Conservation (phyloP, 2,329 filamentous ascomycete genomes). For the Keithomyces neogunnii region DNA sequence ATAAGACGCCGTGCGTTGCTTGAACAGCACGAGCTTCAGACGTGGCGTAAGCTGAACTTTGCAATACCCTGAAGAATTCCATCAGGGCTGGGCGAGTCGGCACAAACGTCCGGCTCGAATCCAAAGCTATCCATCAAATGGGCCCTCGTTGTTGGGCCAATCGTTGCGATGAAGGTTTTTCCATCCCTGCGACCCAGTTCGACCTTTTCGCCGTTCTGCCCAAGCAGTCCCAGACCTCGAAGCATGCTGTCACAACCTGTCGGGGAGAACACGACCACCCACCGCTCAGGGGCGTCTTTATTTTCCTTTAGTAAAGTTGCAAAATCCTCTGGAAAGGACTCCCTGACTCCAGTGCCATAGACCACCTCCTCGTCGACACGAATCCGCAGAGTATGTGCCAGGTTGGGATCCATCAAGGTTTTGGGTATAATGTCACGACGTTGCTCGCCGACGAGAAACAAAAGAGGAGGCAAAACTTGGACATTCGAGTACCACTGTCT, state of each 20-base stretch:
- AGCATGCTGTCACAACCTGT: constrained; percentile 56
- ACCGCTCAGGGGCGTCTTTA: constrained; percentile 36
- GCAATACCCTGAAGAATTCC: constrained; percentile 65
- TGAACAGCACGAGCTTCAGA: background rate
- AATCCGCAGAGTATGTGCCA: constrained; percentile 46
- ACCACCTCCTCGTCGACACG: constrained; percentile 71
- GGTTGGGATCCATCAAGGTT: constrained; percentile 53
- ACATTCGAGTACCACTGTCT: constrained; percentile 37
- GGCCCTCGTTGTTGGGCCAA: constrained; percentile 85
- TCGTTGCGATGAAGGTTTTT: constrained; percentile 67
- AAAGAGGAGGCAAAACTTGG: constrained; percentile 49
- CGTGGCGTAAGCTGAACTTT: background rate
- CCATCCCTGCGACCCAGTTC: constrained; percentile 20
- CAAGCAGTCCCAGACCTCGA: constrained; percentile 41
- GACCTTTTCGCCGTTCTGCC: constrained; percentile 34
- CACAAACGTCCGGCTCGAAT: constrained; percentile 70
- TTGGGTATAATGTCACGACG: constrained; percentile 83
- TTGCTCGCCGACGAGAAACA: constrained; percentile 89
- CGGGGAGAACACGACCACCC: constrained; percentile 70
- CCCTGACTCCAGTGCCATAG: constrained; percentile 80
- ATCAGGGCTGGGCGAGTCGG: constrained; percentile 71
- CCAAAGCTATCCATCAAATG: constrained; percentile 58
- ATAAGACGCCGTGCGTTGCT: too few species aligned
- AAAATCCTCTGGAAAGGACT: constrained; percentile 66
- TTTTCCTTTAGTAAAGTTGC: constrained; percentile 38